Evolutionary conservation across 1,284 basidiomycete species (phyloP).

Genomic region (Rhodotorula glutinis): DNA sequence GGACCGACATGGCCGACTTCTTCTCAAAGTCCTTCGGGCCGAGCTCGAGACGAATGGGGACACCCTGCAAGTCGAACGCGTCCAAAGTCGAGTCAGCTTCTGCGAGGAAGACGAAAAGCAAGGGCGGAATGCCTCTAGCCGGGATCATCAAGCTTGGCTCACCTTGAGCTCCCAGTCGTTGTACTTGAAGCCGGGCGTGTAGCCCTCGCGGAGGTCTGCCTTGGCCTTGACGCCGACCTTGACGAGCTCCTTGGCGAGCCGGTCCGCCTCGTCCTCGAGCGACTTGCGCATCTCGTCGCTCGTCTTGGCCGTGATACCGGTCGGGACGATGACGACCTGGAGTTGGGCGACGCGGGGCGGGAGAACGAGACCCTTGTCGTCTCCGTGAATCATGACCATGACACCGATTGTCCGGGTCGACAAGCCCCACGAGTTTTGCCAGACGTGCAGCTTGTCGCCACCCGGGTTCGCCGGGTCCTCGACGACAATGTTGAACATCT

Average conservation of each 20-base stretch:
- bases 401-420: slow-evolving; percentile 96
- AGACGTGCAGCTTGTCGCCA: slow-evolving; percentile 75
- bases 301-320: slow-evolving; percentile 81
- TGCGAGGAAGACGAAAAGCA: too few relatives aligned
- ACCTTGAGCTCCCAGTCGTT: slow-evolving; percentile 99
- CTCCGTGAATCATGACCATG: slow-evolving; percentile 99
- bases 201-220: slow-evolving; percentile 88
- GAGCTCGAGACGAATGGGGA: slow-evolving; percentile 93
- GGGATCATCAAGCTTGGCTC: too few relatives aligned
- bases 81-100: not conserved
- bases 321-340: slow-evolving; percentile 89
- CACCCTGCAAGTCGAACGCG: slow-evolving; percentile 60
- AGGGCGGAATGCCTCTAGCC: too few relatives aligned
- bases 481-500: slow-evolving; percentile 97
- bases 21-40: slow-evolving; percentile 90
- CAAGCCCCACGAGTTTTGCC: slow-evolving; percentile 99
- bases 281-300: slow-evolving; percentile 61
- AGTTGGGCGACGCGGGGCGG: slow-evolving; percentile 91
- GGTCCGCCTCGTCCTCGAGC: slow-evolving; percentile 73
- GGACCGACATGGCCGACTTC: slow-evolving; percentile 76
- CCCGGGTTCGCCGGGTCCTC: slow-evolving; percentile 70
- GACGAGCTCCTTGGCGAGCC: slow-evolving; percentile 57
- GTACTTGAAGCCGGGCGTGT: slow-evolving; percentile 98
- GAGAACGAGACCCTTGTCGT: slow-evolving; percentile 94
- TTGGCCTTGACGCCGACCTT: slow-evolving; percentile 76